Evolutionary conservation across 257 asterid species (phyloP).

Genomic region (Gynochthodes officinalis): DNA sequence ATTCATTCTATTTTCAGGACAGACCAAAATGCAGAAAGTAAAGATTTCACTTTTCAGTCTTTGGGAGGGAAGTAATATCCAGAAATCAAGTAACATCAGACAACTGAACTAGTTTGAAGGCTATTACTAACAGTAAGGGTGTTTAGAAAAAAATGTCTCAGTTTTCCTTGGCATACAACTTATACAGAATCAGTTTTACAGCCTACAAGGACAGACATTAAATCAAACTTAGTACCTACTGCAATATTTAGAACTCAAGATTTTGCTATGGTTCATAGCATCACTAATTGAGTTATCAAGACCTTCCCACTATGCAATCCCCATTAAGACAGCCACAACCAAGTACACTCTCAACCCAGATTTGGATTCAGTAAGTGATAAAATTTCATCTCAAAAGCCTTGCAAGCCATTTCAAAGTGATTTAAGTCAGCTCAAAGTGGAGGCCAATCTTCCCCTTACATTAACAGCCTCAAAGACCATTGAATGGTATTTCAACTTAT

Average conservation of each 20-base stretch:
- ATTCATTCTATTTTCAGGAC: neutral
- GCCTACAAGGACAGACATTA: too few relatives aligned
- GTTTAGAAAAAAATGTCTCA: neutral
- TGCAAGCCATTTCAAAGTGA: neutral
- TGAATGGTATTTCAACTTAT: neutral
- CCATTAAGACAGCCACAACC: neutral
- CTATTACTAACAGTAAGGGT: neutral
- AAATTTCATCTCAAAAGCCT: neutral
- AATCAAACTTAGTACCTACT: neutral
- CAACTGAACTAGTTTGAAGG: neutral
- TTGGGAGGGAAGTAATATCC: neutral
- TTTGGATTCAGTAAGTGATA: neutral
- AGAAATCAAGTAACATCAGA: neutral
- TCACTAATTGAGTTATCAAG: neutral
- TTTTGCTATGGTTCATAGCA: neutral
- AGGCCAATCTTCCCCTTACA: neutral
- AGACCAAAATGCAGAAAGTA: neutral
- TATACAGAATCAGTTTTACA: neutral
- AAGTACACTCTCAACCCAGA: neutral
- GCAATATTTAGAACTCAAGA: neutral
- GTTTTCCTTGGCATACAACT: neutral
- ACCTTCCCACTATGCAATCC: too few relatives aligned
- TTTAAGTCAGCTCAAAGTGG: neutral
- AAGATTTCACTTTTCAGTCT: neutral
- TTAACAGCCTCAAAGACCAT: too few relatives aligned